phyloP scores from a whole-genome alignment of 2,329 filamentous ascomycete genomes.

The Paecilomyces dactylethromorphus region DNA sequence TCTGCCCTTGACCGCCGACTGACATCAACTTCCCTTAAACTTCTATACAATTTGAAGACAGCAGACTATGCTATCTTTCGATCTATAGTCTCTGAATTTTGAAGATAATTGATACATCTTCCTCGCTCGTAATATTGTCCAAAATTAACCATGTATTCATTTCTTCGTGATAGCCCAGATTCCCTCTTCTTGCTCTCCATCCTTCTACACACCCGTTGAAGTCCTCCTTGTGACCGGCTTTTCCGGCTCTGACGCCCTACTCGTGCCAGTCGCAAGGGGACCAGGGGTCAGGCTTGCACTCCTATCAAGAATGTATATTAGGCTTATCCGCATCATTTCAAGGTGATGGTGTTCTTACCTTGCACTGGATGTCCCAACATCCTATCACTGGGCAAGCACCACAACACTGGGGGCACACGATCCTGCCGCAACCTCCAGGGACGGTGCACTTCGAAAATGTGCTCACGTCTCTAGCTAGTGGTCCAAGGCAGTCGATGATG shows the following conservation, averaged over 20 bases:
- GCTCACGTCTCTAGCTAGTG: slow-evolving; percentile 17
- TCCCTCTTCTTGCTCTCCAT: background rate
- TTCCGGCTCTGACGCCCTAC: background rate
- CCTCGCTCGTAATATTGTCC: background rate
- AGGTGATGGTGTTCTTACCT: slow-evolving; percentile 10
- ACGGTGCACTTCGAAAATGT: slow-evolving; percentile 28
- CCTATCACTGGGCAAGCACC: slow-evolving; percentile 24
- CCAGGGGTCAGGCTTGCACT: slow-evolving; percentile 29
- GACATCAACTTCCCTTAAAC: background rate
- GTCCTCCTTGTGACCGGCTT: background rate
- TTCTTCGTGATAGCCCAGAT: background rate
- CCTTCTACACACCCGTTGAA: background rate
- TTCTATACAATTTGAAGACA: background rate
- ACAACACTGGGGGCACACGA: slow-evolving; percentile 28
- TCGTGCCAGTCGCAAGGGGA: slow-evolving; percentile 27
- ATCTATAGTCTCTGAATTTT: background rate
- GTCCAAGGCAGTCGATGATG: slow-evolving; percentile 16
- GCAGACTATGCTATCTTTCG: background rate
- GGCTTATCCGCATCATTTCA: background rate
- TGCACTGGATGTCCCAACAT: slow-evolving; percentile 29
- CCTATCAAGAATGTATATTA: slow-evolving; percentile 9
- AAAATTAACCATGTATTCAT: background rate
- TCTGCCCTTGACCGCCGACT: slow-evolving; percentile 28
- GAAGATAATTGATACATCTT: background rate
- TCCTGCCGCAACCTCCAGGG: slow-evolving; percentile 20